phyloP scores from a whole-genome alignment of 192 early-diverging fungal species.

The Phlyctochytrium arcticum region DNA sequence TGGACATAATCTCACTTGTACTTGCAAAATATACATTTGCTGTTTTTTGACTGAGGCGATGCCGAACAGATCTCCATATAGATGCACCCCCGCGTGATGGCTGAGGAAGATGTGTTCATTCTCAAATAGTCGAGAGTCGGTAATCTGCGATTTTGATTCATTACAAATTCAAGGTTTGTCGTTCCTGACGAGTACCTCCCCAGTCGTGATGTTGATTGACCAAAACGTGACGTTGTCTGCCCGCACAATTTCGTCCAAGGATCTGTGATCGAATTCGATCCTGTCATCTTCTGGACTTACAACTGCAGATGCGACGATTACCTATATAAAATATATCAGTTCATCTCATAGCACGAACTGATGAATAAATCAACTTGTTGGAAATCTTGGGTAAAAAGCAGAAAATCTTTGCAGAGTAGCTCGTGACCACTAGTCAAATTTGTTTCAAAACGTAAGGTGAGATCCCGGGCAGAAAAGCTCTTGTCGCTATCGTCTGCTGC shows the following conservation, averaged over 20 bases:
- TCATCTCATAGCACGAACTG: too few species aligned
- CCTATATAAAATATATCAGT: constrained; percentile 26
- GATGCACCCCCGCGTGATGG: constrained; percentile 65
- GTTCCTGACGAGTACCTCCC: constrained; percentile 45
- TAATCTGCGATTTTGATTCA: constrained; percentile 40
- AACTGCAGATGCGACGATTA: constrained; percentile 58
- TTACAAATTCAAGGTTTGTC: too few species aligned
- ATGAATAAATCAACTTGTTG: constrained; percentile 39
- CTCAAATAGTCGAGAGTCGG: constrained; percentile 49
- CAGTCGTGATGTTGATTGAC: constrained; percentile 54
- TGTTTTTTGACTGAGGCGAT: constrained; percentile 72
- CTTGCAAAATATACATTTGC: constrained; percentile 58
- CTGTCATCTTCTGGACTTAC: too few species aligned
- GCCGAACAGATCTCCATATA: constrained; percentile 57
- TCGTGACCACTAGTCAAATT: constrained; percentile 36
- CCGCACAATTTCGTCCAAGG: too few species aligned
- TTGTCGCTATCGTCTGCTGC: not conserved
- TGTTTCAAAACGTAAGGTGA: constrained; percentile 31
- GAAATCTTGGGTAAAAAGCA: constrained; percentile 53
- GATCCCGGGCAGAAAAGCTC: constrained; percentile 21
- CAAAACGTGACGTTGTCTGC: constrained; percentile 68
- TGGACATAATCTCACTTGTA: constrained; percentile 44
- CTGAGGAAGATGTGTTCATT: constrained; percentile 61
- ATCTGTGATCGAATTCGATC: too few species aligned
- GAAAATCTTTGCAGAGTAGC: constrained; percentile 60